A percentile compares a stretch with the other conserved stretches of the same genome.
Evolutionary conservation across 1,284 basidiomycete species (phyloP).

Genomic region (Ustilago shanxiensis): DNA sequence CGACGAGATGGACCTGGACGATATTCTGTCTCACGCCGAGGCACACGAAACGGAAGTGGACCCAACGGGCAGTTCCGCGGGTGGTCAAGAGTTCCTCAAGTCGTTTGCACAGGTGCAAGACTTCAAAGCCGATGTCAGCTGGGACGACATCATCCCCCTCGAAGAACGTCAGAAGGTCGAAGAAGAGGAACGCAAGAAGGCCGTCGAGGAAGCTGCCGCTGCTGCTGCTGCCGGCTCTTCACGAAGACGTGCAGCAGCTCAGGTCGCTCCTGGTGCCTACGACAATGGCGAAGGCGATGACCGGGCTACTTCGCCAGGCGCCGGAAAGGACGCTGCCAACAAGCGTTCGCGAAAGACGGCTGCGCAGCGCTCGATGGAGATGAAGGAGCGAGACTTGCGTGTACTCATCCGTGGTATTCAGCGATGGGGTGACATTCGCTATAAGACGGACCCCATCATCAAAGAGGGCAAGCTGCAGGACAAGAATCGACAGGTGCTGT

Average conservation of each 20-base stretch:
- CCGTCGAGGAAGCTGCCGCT: conserved; percentile 76
- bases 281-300: conserved; percentile 72
- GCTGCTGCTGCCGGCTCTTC: conserved; percentile 74
- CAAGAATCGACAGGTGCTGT: conserved; percentile 93
- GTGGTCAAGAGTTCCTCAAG: conserved; percentile 95
- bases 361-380: conserved; percentile 91
- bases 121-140: conserved; percentile 91
- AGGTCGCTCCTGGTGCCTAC: conserved; percentile 79
- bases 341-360: conserved; percentile 75
- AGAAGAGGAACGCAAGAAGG: conserved; percentile 69
- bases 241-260: conserved; percentile 76
- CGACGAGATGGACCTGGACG: conserved; percentile 98
- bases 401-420: conserved; percentile 94
- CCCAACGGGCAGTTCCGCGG: conserved; percentile 81
- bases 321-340: conserved; percentile 71
- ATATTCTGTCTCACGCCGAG: conserved; percentile 95
- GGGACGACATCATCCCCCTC: conserved; percentile 98
- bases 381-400: conserved; percentile 96
- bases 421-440: conserved; percentile 96
- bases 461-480: conserved; percentile 90
- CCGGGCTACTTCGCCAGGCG: conserved; percentile 55
- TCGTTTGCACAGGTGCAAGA: conserved; percentile 96
- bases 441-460: conserved; percentile 93
- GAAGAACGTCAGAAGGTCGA: conserved; percentile 90
- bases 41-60: conserved; percentile 91